A percentile compares a stretch with the other conserved stretches of the same genome.
These are phyloP conservation scores for Aspergillus kassunensis DNA, from an alignment of 495 filamentous ascomycete genomes.

Conservation along the genomic window DNA sequence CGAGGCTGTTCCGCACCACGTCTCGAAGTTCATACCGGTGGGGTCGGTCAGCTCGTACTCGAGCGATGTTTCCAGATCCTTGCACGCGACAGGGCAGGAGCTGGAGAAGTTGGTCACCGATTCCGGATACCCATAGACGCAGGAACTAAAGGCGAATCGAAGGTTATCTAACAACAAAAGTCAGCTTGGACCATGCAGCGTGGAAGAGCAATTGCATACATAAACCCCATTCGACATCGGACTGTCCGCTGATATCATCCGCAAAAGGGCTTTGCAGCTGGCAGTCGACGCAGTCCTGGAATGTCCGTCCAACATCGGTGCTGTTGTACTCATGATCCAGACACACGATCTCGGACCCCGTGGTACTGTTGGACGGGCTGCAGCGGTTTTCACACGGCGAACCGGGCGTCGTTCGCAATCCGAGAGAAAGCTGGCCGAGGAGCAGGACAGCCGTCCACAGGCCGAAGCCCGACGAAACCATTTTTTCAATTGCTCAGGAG, in stretches of 20 bases:
- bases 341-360: conserved; percentile 50
- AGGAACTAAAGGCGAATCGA: conserved; percentile 44
- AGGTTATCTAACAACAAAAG: conserved; percentile 40
- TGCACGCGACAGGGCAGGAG: conserved; percentile 42
- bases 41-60: conserved; percentile 29
- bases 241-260: conserved; percentile 42
- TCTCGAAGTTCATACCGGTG: conserved; percentile 24
- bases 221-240: conserved; percentile 57
- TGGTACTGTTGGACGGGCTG: conserved; percentile 44
- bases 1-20: conserved; percentile 30
- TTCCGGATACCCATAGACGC: conserved; percentile 41
- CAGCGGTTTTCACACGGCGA: conserved; percentile 53
- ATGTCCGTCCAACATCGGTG: conserved; percentile 43
- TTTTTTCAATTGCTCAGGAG: not conserved
- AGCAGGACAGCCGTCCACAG: conserved; percentile 18
- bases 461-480: conserved; percentile 9
- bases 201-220: conserved; percentile 40
- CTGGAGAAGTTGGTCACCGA: conserved; percentile 34
- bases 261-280: conserved; percentile 51
- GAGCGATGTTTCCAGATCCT: conserved; percentile 31
- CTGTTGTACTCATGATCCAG: conserved; percentile 45
- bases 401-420: conserved; percentile 40
- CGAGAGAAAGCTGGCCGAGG: conserved; percentile 18
- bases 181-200: not conserved
- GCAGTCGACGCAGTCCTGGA: conserved; percentile 57